Evolutionary conservation across 2,329 filamentous ascomycete species (phyloP).

Genomic region (Ascochyta lentis): DNA sequence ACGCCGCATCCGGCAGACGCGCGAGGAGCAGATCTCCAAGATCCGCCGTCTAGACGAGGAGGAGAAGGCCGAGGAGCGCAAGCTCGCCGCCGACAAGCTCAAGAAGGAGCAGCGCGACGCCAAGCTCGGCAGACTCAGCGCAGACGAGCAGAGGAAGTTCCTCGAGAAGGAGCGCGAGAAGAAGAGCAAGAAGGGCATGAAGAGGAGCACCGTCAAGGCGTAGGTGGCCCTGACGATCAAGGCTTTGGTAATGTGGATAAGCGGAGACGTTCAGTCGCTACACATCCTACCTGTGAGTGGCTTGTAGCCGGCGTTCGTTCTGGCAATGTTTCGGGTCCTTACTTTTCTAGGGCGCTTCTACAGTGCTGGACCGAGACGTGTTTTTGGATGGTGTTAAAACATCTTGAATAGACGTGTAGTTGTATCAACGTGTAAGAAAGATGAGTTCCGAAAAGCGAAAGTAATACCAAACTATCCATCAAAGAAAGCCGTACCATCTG

Average conservation of each 20-base stretch:
- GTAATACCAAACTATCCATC: no score
- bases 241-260: constrained; percentile 28
- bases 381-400: no score
- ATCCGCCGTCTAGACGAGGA: constrained; percentile 81
- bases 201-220: constrained; percentile 65
- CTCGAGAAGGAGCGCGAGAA: constrained; percentile 87
- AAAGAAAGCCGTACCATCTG: no score
- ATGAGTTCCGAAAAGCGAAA: no score
- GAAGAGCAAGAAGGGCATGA: constrained; percentile 72
- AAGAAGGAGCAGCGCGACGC: constrained; percentile 78
- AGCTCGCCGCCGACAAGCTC: constrained; percentile 63
- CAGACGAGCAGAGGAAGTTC: constrained; percentile 60
- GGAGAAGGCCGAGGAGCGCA: constrained; percentile 68
- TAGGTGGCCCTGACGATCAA: constrained; percentile 14
- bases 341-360: background rate
- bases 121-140: constrained; percentile 75
- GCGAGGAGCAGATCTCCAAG: constrained; percentile 80
- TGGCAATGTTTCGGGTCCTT: background rate
- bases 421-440: no score
- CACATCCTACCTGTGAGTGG: background rate
- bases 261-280: background rate
- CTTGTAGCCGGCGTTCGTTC: background rate
- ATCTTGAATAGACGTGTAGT: no score
- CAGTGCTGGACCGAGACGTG: no score
- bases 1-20: constrained; percentile 79